These are phyloP conservation scores for Phytopythium kandeliae DNA, from an alignment of 352 stramenopile species.

Conservation along the genomic window DNA sequence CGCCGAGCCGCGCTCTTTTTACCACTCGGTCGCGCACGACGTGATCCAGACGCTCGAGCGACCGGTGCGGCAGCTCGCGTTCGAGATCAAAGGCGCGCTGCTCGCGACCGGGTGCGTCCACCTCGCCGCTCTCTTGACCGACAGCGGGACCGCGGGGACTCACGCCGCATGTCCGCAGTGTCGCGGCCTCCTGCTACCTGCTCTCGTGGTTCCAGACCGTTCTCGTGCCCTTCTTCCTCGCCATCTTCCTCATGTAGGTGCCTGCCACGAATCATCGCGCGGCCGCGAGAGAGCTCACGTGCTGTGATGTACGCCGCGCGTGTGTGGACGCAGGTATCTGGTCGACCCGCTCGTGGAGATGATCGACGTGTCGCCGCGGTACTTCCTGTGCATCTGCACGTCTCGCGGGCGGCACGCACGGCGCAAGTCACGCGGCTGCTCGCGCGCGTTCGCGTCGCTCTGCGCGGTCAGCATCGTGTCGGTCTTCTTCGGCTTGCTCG, in stretches of 20 bases:
- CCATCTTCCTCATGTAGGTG: conserved; percentile 82
- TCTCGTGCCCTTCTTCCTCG: conserved; percentile 84
- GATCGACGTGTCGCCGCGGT: conserved; percentile 83
- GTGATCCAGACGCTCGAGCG: conserved; percentile 54
- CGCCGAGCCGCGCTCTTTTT: conserved; percentile 22
- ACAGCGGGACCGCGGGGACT: background rate
- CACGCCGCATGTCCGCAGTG: conserved; percentile 13
- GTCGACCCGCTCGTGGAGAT: conserved; percentile 84
- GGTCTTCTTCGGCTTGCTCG: conserved; percentile 81
- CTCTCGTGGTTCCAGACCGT: conserved; percentile 83
- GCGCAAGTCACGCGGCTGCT: conserved; percentile 74
- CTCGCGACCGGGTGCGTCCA: conserved; percentile 61
- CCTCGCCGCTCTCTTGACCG: too few relatives aligned
- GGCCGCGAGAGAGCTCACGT: too few relatives aligned
- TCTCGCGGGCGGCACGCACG: conserved; percentile 65
- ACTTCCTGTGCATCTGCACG: conserved; percentile 85
- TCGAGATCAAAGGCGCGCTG: conserved; percentile 81
- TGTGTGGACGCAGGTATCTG: conserved; percentile 39
- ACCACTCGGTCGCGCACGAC: conserved; percentile 48
- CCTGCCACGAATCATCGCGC: too few relatives aligned
- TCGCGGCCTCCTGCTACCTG: conserved; percentile 75
- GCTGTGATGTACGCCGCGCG: too few relatives aligned
- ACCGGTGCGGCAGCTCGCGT: conserved; percentile 61
- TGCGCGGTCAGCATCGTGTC: conserved; percentile 82
- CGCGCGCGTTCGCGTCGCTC: conserved; percentile 74